Evolutionary conservation across 2,329 filamentous ascomycete species (phyloP), one percentile per base, ranked within the genome.

Genomic region (Tolypocladium cylindrosporum): DNA sequence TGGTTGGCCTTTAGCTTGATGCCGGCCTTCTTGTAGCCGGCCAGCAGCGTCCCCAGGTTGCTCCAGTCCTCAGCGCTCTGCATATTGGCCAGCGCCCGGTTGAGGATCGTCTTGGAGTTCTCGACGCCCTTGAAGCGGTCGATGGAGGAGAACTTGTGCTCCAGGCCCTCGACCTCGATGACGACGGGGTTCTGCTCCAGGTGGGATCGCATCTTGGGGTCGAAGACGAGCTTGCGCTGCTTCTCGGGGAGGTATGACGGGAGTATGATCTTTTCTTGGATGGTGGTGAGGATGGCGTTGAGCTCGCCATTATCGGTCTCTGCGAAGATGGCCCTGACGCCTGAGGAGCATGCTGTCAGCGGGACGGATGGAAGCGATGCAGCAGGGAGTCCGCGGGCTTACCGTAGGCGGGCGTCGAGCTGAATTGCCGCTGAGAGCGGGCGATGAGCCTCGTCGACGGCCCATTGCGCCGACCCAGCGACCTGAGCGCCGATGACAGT

Each of bases 261-360:
- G 48, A 88, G 71, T 67, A 88, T 80, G 68, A 86, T 77, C 63
- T 80, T 80, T 52, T 77, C 71, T 62, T 85, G 82, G 66, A 88
- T 77, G 27, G 65, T 70, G 45, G 71, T 68, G 60, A 89, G 79
- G 39, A 78, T 66, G 14, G 68, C 59, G 67, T 86, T 79, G 60
- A 89, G 77, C 57, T 82, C 74, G 27, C 74, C 62, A 50, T 79
- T 79, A 16, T 80, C 80, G 5, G 81, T 79, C 56, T 76, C 73
- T 9, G 72, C 68, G 66, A 86, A 86, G 58, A 79, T 69, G 60
- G 68, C 67, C 55, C 66, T 67, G 57, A 74, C 63, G 52, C 63
- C 72, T 75, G 55, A 6, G 52, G 13, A 58, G 41, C 45, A 54
- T 40, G 54, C 57, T 58, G 58, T 65, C 54, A 63, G 62, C 34